Evolutionary conservation across 352 stramenopile genomes (phyloP).

Genomic region (Phytophthora pisi): DNA sequence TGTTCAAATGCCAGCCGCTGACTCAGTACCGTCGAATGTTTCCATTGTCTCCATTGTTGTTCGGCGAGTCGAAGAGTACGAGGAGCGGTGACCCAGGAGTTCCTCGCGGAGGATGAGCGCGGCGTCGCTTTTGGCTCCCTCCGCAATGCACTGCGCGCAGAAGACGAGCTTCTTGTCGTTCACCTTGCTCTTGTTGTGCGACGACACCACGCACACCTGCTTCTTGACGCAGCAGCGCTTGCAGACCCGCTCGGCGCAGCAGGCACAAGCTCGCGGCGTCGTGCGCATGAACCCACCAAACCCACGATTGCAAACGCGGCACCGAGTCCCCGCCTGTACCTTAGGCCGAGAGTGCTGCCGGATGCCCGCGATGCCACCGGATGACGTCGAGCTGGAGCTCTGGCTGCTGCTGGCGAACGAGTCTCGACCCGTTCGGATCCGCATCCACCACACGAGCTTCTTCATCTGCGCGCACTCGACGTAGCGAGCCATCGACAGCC

Average conservation of each 20-base stretch:
- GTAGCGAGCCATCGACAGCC: constrained; percentile 42
- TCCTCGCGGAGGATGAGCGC: constrained; percentile 42
- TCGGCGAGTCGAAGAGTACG: constrained; percentile 39
- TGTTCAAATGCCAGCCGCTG: no score
- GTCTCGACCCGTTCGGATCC: constrained; percentile 39
- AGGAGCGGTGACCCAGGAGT: constrained; percentile 30
- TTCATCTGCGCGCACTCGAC: constrained; percentile 54
- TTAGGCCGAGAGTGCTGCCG: constrained; percentile 11
- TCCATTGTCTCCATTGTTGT: constrained; percentile 29
- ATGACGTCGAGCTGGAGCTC: constrained; percentile 37
- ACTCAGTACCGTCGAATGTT: neutral
- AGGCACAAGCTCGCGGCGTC: constrained; percentile 29
- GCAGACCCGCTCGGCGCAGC: constrained; percentile 42
- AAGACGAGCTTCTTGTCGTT: constrained; percentile 50
- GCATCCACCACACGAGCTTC: constrained; percentile 54
- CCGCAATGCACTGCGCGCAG: constrained; percentile 42
- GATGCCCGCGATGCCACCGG: constrained; percentile 19
- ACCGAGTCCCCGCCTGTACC: constrained; percentile 25
- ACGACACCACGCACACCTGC: constrained; percentile 44
- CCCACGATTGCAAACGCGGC: constrained; percentile 35
- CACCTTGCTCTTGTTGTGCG: constrained; percentile 40
- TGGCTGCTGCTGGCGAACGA: constrained; percentile 48
- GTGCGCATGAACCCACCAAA: constrained; percentile 41
- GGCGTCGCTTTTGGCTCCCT: constrained; percentile 42
- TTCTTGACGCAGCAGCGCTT: constrained; percentile 51